A percentile compares a stretch with the other conserved stretches of the same genome.
These are phyloP conservation scores for Knoxdaviesia proteae DNA, from an alignment of 2,329 filamentous ascomycete species.

Conservation along the genomic window DNA sequence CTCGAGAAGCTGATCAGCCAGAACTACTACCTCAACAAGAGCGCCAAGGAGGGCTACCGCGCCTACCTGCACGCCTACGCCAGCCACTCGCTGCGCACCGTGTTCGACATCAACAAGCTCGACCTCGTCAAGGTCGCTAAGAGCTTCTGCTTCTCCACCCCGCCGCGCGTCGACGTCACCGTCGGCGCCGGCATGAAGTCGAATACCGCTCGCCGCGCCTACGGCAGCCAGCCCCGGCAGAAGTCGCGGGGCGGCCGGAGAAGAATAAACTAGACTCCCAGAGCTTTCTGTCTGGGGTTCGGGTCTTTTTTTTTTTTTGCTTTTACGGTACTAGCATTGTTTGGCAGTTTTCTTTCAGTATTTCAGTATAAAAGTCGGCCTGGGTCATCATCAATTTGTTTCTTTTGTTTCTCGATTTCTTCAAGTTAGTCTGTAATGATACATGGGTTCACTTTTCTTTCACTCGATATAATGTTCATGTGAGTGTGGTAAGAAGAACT, in stretches of 20 bases:
- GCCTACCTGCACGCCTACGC: slow-evolving; percentile 92
- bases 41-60: slow-evolving; percentile 56
- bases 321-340: neutral
- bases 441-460: too few relatives aligned
- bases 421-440: too few relatives aligned
- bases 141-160: slow-evolving; percentile 60
- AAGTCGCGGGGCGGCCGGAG: slow-evolving; percentile 7
- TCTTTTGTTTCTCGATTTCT: too few relatives aligned
- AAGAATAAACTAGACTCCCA: neutral
- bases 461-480: too few relatives aligned
- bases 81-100: slow-evolving; percentile 35
- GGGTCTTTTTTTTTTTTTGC: slow-evolving; percentile 3
- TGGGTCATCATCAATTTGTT: too few relatives aligned
- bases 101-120: slow-evolving; percentile 66
- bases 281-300: neutral
- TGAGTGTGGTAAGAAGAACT: too few relatives aligned
- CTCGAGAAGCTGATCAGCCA: slow-evolving; percentile 84
- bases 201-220: slow-evolving; percentile 47
- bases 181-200: slow-evolving; percentile 63
- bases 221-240: slow-evolving; percentile 62
- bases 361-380: too few relatives aligned
- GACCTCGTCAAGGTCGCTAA: slow-evolving; percentile 70
- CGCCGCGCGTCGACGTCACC: slow-evolving; percentile 64
- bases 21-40: slow-evolving; percentile 95
- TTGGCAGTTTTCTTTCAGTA: neutral